Evolutionary conservation across 2,329 filamentous ascomycete species (phyloP), one percentile per base, ranked within the genome.

Genomic region (Pseudogymnoascus sp.): DNA sequence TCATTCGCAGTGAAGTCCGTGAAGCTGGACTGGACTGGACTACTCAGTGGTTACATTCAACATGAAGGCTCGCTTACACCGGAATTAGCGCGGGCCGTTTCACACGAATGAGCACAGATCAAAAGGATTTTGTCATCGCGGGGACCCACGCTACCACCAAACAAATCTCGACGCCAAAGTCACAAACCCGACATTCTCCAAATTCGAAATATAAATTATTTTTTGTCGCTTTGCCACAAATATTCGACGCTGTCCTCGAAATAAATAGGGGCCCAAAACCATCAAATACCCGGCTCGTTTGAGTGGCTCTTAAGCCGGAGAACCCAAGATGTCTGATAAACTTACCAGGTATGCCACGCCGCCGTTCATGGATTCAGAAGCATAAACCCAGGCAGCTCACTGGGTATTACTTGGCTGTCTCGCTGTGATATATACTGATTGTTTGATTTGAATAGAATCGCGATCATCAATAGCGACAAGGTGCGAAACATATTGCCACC

Each of bases 381-480:
- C 50, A 56, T 56, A 10, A 56, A 14, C 61, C 28, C 14, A 23
- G 38, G 42, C 42, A 62, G 28, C 56, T 40, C 64, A 31, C 53
- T 60, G n/a, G 33, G 8, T 14, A 60, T 28, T 60, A 40, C 8
- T 60, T 5, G 10, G 28, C 28, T 37, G 4, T 44, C 33, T 38
- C 25, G 12, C 10, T 44, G 59, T 42, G 16, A 60, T 31, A 25
- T 60, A 53, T 47, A 33, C 60, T 47, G 21, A 62, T 28, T 16
- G 44, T 23, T 62, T 62, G 59, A 38, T 44, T 38, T 61, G 33
- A 70, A 59, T 74, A 95, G 94, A 89, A 92, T 99, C 80, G 94
- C 94, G 73, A 99, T 99, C 81, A 91, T 99, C 82, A 97, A 93
- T 79, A 89, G 85, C 76, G 94, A 99, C 88, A 97, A 99, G 88